Conservation (phyloP, 2,329 filamentous ascomycete species). For the Beauveria varroae region DNA sequence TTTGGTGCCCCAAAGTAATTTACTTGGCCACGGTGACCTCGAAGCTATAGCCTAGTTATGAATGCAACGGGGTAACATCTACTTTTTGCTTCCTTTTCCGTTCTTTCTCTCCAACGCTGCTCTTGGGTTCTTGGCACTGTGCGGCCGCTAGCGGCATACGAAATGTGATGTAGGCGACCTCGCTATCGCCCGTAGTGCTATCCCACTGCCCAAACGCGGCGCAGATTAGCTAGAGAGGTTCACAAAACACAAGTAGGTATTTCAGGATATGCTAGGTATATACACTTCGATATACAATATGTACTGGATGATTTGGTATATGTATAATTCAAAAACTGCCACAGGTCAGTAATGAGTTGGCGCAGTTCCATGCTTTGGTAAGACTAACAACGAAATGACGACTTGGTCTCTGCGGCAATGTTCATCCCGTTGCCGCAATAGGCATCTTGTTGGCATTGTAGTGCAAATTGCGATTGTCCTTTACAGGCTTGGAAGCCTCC, state of each 20-base stretch:
- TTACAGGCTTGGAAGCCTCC: not conserved
- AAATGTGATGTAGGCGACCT: no score
- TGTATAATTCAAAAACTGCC: not conserved
- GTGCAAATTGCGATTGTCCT: constrained; percentile 3
- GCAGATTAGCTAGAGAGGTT: not conserved
- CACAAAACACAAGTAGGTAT: not conserved
- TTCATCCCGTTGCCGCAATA: not conserved
- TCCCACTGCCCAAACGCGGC: not conserved
- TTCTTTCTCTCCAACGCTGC: no score
- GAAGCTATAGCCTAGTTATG: no score
- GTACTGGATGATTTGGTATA: not conserved
- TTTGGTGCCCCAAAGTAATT: no score
- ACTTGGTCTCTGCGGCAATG: not conserved
- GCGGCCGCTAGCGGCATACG: no score
- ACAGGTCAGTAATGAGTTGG: not conserved
- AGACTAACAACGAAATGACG: not conserved
- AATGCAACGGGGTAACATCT: no score
- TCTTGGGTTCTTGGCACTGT: no score
- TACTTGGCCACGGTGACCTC: no score
- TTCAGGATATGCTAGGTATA: not conserved
- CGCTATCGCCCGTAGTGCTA: no score
- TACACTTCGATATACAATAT: constrained; percentile 5
- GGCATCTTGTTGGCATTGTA: not conserved
- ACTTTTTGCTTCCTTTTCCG: no score
- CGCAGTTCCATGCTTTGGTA: not conserved